A percentile compares a stretch with the other conserved stretches of the same genome.
phyloP scores from a whole-genome alignment of 2,329 filamentous ascomycete species.

The Sporothrix humicola region DNA sequence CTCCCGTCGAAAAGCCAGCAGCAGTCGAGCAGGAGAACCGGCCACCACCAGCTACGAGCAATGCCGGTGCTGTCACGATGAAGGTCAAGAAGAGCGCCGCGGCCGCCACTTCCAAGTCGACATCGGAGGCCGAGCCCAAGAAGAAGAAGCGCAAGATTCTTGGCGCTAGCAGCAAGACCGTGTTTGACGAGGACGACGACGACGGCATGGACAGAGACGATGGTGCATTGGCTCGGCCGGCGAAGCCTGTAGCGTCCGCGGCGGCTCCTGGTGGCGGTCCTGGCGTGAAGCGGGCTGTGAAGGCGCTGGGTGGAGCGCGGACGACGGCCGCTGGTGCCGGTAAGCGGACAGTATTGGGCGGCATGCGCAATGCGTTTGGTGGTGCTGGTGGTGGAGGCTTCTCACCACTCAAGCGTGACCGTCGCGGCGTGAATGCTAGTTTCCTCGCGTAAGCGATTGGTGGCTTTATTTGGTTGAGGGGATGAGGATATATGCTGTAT shows the following conservation, averaged over 20 bases:
- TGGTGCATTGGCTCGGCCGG: slow-evolving; percentile 9
- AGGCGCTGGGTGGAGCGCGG: slow-evolving; percentile 37
- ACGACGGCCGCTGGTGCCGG: slow-evolving; percentile 42
- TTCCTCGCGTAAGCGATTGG: slow-evolving; percentile 53
- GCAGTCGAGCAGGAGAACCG: slow-evolving; percentile 45
- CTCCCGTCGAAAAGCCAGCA: slow-evolving; percentile 38
- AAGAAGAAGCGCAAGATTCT: slow-evolving; percentile 78
- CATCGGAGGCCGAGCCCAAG: slow-evolving; percentile 51
- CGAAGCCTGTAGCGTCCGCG: slow-evolving; percentile 17
- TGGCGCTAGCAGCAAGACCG: slow-evolving; percentile 64
- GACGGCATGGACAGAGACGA: slow-evolving; percentile 41
- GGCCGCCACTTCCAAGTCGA: slow-evolving; percentile 29
- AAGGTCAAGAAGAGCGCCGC: slow-evolving; percentile 34
- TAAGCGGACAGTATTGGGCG: slow-evolving; percentile 42
- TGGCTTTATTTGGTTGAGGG: neutral
- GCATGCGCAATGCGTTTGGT: slow-evolving; percentile 55
- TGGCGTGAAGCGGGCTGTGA: slow-evolving; percentile 38
- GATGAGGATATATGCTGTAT: neutral
- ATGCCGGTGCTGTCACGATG: slow-evolving; percentile 39
- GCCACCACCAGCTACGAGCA: slow-evolving; percentile 33
- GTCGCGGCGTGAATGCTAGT: slow-evolving; percentile 65
- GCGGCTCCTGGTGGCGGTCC: slow-evolving; percentile 46
- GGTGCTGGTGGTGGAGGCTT: slow-evolving; percentile 52
- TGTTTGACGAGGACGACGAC: slow-evolving; percentile 74
- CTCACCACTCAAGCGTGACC: slow-evolving; percentile 75